These are phyloP conservation scores for Backusella psychrophila DNA, from an alignment of 192 early-diverging fungal genomes.

Conservation along the genomic window DNA sequence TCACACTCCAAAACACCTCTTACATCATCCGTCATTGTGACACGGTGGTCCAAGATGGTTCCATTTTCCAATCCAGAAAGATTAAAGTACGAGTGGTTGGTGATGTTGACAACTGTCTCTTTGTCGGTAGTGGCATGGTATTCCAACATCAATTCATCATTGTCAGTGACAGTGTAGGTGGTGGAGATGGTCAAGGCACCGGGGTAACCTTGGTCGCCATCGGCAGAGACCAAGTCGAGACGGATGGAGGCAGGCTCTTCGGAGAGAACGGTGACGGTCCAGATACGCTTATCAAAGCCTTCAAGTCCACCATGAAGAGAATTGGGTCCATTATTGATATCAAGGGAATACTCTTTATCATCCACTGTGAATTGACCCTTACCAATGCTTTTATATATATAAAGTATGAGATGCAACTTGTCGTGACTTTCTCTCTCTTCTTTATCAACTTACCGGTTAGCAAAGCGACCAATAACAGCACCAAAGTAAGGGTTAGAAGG, in stretches of 20 bases:
- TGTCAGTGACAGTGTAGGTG: conserved; percentile 58
- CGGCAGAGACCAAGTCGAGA: conserved; percentile 57
- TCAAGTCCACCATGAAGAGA: conserved; percentile 75
- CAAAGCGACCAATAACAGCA: conserved; percentile 70
- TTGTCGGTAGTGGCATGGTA: conserved; percentile 48
- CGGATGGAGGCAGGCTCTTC: conserved; percentile 50
- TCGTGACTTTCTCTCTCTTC: background rate
- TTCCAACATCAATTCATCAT: conserved; percentile 49
- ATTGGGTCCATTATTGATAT: conserved; percentile 73
- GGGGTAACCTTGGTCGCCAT: conserved; percentile 82
- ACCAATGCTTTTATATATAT: conserved; percentile 45
- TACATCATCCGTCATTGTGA: conserved; percentile 43
- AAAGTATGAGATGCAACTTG: background rate
- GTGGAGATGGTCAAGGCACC: conserved; percentile 58
- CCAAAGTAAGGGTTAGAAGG: conserved; percentile 75
- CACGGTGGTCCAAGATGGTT: conserved; percentile 53
- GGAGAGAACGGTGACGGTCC: conserved; percentile 43
- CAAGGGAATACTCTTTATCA: conserved; percentile 50
- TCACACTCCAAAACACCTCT: conserved; percentile 56
- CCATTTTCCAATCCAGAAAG: conserved; percentile 62
- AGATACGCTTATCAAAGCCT: conserved; percentile 74
- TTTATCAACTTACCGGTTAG: conserved; percentile 55
- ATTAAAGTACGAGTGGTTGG: conserved; percentile 91
- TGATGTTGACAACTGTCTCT: conserved; percentile 68
- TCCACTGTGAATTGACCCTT: conserved; percentile 64